phyloP scores from a whole-genome alignment of 208 protist species.

The Giardia muris region DNA sequence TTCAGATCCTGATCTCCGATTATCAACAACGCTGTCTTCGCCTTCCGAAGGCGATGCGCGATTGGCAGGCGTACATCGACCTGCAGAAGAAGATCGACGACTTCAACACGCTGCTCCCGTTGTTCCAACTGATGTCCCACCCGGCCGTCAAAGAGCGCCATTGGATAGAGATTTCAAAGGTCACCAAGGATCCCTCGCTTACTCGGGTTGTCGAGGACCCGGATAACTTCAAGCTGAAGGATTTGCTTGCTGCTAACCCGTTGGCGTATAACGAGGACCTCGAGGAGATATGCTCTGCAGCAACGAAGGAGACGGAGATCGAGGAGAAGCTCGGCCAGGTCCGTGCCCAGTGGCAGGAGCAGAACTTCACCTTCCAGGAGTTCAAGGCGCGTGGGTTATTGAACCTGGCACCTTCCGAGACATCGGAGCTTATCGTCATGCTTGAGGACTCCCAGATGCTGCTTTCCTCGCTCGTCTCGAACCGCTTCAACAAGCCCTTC shows the following conservation, averaged over 20 bases:
- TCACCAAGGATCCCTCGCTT: constrained; percentile 48
- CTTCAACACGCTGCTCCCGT: constrained; percentile 71
- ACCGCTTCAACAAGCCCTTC: constrained; percentile 63
- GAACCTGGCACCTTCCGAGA: constrained; percentile 70
- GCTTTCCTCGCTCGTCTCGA: constrained; percentile 64
- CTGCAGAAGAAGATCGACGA: constrained; percentile 76
- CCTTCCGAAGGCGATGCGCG: constrained; percentile 67
- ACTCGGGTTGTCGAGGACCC: constrained; percentile 48
- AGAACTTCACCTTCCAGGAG: constrained; percentile 68
- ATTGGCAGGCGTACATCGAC: constrained; percentile 75
- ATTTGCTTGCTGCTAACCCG: constrained; percentile 67
- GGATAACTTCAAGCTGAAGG: constrained; percentile 71
- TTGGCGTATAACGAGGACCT: constrained; percentile 66
- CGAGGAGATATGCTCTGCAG: constrained; percentile 72
- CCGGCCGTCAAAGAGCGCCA: constrained; percentile 68
- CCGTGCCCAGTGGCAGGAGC: constrained; percentile 64
- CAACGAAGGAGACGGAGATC: constrained; percentile 77
- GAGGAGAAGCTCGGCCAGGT: constrained; percentile 68
- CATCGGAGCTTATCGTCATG: constrained; percentile 59
- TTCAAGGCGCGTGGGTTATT: constrained; percentile 73
- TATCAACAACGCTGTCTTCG: constrained; percentile 63
- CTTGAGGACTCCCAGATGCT: constrained; percentile 77
- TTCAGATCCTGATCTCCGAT: constrained; percentile 64
- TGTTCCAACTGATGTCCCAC: constrained; percentile 70
- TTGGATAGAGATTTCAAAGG: constrained; percentile 66